A percentile compares a stretch with the other conserved stretches of the same genome.
These are phyloP conservation scores for Salix udensis DNA, from an alignment of 345 rosid species.

Conservation along the genomic window DNA sequence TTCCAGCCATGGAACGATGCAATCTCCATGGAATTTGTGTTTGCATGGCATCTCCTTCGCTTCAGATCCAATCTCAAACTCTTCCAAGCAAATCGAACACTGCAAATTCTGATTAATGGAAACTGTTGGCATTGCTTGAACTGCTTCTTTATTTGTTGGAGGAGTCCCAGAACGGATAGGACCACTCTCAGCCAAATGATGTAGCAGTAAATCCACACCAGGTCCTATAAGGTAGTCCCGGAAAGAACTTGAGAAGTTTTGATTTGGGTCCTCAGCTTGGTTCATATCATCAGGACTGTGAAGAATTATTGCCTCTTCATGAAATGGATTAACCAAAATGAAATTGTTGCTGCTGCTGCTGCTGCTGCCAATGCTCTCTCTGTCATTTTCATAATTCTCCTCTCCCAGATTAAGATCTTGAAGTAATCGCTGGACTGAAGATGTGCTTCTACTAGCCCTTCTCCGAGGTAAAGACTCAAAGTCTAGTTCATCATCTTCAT, in stretches of 20 bases:
- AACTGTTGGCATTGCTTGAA: conserved; percentile 39
- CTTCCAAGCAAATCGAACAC: conserved; percentile 55
- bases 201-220: conserved; percentile 41
- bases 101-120: conserved; percentile 23
- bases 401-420: conserved; percentile 24
- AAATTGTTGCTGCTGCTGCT: conserved; percentile 7
- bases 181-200: conserved; percentile 38
- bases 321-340: conserved; percentile 36
- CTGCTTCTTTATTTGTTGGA: conserved; percentile 34
- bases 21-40: conserved; percentile 52
- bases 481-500: conserved; percentile 23
- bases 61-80: conserved; percentile 49
- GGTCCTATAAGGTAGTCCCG: conserved; percentile 42
- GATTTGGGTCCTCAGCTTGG: conserved; percentile 10
- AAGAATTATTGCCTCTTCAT: conserved; percentile 35
- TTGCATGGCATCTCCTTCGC: conserved; percentile 64
- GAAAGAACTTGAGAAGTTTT: conserved; percentile 17
- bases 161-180: conserved; percentile 36
- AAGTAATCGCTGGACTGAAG: conserved; percentile 18
- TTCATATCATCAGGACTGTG: conserved; percentile 17
- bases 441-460: conserved; percentile 22
- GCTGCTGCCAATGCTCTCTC: conserved; percentile 3
- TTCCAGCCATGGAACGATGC: conserved; percentile 58
- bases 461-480: conserved; percentile 22
- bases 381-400: conserved; percentile 15